Evolutionary conservation across 2,329 filamentous ascomycete genomes (phyloP).

Genomic region (Coleophoma eucalyptorum): DNA sequence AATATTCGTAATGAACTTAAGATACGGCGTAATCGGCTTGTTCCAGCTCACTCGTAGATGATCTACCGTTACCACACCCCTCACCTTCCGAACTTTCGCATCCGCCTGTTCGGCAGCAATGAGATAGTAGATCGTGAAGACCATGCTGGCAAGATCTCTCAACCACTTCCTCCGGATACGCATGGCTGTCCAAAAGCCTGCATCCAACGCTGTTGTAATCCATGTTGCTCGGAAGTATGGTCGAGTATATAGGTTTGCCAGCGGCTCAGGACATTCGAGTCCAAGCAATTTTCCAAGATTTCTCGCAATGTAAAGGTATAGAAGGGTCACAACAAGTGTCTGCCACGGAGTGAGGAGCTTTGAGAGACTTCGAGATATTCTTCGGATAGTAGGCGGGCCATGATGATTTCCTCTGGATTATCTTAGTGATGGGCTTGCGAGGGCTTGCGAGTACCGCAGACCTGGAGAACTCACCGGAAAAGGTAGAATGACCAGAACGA

Average conservation of each 20-base stretch:
- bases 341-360: slow-evolving; percentile 82
- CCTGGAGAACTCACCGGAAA: slow-evolving; percentile 49
- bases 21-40: slow-evolving; percentile 84
- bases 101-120: slow-evolving; percentile 91
- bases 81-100: slow-evolving; percentile 90
- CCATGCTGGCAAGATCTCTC: slow-evolving; percentile 75
- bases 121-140: slow-evolving; percentile 88
- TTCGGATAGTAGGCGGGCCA: slow-evolving; percentile 74
- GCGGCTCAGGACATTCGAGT: slow-evolving; percentile 86
- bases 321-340: slow-evolving; percentile 78
- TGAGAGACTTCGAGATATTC: slow-evolving; percentile 68
- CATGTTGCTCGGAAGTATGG: slow-evolving; percentile 96
- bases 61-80: slow-evolving; percentile 82
- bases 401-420: slow-evolving; percentile 70
- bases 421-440: slow-evolving; percentile 4
- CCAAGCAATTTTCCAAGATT: slow-evolving; percentile 93
- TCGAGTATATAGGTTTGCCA: slow-evolving; percentile 89
- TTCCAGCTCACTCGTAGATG: slow-evolving; percentile 94
- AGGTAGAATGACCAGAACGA: slow-evolving; percentile 90
- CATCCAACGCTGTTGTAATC: slow-evolving; percentile 91
- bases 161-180: slow-evolving; percentile 77
- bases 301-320: slow-evolving; percentile 85
- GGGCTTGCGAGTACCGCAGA: slow-evolving; percentile 5
- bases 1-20: slow-evolving; percentile 67
- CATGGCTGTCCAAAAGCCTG: slow-evolving; percentile 99